Conservation (phyloP, 148 eudicot species). For the Linanthus parryae region DNA sequence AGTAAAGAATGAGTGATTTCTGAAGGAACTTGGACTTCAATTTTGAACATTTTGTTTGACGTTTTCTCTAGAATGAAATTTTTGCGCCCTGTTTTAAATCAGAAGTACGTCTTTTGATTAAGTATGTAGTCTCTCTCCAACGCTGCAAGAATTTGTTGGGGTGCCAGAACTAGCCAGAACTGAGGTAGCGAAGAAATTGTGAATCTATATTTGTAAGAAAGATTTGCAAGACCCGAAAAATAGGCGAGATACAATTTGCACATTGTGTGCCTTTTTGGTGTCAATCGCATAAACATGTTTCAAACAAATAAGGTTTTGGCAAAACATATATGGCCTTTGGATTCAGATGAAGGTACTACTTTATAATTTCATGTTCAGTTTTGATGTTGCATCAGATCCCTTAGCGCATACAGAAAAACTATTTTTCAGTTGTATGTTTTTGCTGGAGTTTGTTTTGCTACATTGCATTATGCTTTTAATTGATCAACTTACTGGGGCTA, state of each 20-base stretch:
- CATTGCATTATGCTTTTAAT: too few relatives aligned
- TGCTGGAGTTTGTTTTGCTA: too few relatives aligned
- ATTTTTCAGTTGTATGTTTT: too few relatives aligned
- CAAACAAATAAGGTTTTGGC: slow-evolving; percentile 72
- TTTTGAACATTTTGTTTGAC: too few relatives aligned
- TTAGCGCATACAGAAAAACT: too few relatives aligned
- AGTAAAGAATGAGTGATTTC: too few relatives aligned
- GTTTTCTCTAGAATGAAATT: too few relatives aligned
- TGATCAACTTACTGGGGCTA: neutral
- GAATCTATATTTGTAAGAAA: slow-evolving; percentile 63
- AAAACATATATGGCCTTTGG: slow-evolving; percentile 71
- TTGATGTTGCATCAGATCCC: too few relatives aligned
- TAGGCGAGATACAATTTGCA: slow-evolving; percentile 51
- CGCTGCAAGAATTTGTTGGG: slow-evolving; percentile 73
- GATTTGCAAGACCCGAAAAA: slow-evolving; percentile 67
- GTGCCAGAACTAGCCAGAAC: slow-evolving; percentile 53
- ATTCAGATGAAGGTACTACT: slow-evolving; percentile 41
- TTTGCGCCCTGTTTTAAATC: too few relatives aligned
- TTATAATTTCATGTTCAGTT: too few relatives aligned
- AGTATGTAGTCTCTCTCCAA: slow-evolving; percentile 64
- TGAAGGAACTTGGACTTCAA: too few relatives aligned
- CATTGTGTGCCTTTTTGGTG: slow-evolving; percentile 52
- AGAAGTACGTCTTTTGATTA: too few relatives aligned
- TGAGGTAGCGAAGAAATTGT: slow-evolving; percentile 69
- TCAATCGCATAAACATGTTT: slow-evolving; percentile 57